Base-by-base conservation (phyloP, 805 yeast species). In the Zygosaccharomyces rouxii region DNA sequence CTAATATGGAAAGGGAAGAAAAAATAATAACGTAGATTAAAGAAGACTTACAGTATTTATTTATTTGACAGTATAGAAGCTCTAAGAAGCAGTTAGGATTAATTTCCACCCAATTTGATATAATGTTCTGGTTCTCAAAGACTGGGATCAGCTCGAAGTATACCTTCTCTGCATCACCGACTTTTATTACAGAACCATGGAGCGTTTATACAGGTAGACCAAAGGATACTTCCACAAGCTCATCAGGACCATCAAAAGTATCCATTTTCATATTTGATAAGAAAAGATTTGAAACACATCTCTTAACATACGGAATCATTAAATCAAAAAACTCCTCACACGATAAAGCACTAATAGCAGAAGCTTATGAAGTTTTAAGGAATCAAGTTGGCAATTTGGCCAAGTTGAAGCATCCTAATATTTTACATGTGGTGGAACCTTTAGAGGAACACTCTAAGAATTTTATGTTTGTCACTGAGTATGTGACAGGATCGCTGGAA, bases 221-320 rank as follows among this genome's bases (percentile, higher is more conserved):
- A 48, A 79, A 80, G 55, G 44, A 41, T 23, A 70, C 77, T 22
- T 70, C 80, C 1, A 82, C 83, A 31, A 74, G 56, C 18, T 31
- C 48, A 9, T 40, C 62, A 2, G 40, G 44, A 19, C 40, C 52
- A 5, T 41, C 78, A 41, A 67, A 73, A 49, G 95, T 81, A 1
- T 86, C 96, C 2, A 95, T 92, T 9, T 89, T 94, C 69, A 82
- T 86, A 26, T 86, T 89, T 60, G 96, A 86, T 64, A 90, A 89
- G 70, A 79, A 82, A 60, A 81, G 79, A 47, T 80, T 86, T 54
- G 90, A 86, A 55, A 64, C 76, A 5, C 70, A 71, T 47, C 63
- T 89, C 22, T 54, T 69, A 11, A 70, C 79, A 48, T 70, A 80
- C 33, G 81, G 83, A 5, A 64, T 79, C 3, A 60, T 75, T 19